Base-by-base conservation (phyloP, 2,329 filamentous ascomycete species). In the Aspergillus fischeri region DNA sequence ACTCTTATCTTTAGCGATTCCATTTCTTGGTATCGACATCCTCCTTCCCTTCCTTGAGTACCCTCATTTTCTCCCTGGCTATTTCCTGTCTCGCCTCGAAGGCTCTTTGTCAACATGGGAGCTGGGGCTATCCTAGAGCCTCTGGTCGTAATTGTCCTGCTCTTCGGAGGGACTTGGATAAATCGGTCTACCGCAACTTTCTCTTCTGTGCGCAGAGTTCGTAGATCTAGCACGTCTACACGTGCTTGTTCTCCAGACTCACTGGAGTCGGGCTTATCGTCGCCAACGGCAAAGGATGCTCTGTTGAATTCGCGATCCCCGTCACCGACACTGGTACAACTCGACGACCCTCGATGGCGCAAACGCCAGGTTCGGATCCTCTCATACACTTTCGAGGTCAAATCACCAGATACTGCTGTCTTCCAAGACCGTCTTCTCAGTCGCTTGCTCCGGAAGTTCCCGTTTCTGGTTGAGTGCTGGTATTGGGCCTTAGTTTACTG, bases 401-500 rank as follows among this genome's bases (percentile, higher is more conserved):
- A 76, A 5, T 83, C 83, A 20, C 86, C 86, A 2, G 86, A 89
- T 69, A 88, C 86, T 1, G 75, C 76, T 42, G 75, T 83, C 6
- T 88, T 86, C 66, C 78, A 81, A 61, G 79, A 83, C 59, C 81
- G 83, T 49, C 73, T 87, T 11, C 75, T 89, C 52, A 88, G 85
- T 68, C 80, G 87, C 4, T 63, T 91, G 38, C 78, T 91, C 14
- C 79, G 79, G 56, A 86, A 83, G 67, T 84, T 89, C 62, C 88
- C 89, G 0, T 91, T 91, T 68, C 71, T 91, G 28, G 85, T 86
- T 1, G 89, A 91, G 72, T 86, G 83, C 44, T 91, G 87, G 87
- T 91, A 91, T 65, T 91, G 88, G 88, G 84, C 85, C 2, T 75
- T 90, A 60, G 86, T 91, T 52, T 91, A 91, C 75, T 91, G 88